Percentiles rank a stretch among this genome's conserved stretches.
These are phyloP conservation scores for Protomyces gravidus DNA, from an alignment of 1,139 yeast genomes.

Conservation along the genomic window DNA sequence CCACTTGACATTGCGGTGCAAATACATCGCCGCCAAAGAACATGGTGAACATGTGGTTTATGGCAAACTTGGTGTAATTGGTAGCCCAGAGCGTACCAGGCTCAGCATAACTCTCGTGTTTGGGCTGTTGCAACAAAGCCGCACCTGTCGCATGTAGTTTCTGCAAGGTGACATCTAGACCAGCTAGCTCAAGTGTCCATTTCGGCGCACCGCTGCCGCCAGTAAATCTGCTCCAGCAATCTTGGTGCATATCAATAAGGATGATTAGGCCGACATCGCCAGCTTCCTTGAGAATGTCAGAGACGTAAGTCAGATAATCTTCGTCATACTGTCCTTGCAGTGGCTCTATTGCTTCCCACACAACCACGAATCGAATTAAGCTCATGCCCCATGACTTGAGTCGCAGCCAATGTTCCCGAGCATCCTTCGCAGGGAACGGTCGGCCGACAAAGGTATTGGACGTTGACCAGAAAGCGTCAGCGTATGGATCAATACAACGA, in stretches of 20 bases:
- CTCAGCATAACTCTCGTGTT: constrained; percentile 46
- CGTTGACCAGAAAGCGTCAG: constrained; percentile 57
- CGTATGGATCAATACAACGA: constrained; percentile 2
- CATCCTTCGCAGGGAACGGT: constrained; percentile 73
- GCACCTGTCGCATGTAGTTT: constrained; percentile 67
- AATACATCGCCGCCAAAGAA: constrained; percentile 72
- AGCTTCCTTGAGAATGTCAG: constrained; percentile 56
- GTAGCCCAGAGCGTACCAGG: constrained; percentile 94
- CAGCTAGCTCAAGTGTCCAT: constrained; percentile 94
- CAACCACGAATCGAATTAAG: constrained; percentile 65
- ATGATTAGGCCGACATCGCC: constrained; percentile 67
- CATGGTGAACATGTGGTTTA: constrained; percentile 76
- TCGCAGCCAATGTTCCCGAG: constrained; percentile 60
- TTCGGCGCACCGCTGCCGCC: constrained; percentile 97
- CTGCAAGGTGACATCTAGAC: constrained; percentile 68
- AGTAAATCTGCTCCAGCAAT: constrained; percentile 73
- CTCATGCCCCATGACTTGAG: constrained; percentile 80
- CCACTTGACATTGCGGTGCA: constrained; percentile 65
- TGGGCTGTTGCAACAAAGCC: constrained; percentile 60
- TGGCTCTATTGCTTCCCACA: constrained; percentile 94
- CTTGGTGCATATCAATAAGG: constrained; percentile 85
- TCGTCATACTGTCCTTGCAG: constrained; percentile 74
- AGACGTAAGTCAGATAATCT: constrained; percentile 67
- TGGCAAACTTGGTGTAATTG: constrained; percentile 70
- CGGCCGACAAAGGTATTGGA: constrained; percentile 72